A percentile compares a stretch with the other conserved stretches of the same genome.
Evolutionary conservation across 2,329 filamentous ascomycete genomes (phyloP).

Genomic region (Alternaria ventricosa): DNA sequence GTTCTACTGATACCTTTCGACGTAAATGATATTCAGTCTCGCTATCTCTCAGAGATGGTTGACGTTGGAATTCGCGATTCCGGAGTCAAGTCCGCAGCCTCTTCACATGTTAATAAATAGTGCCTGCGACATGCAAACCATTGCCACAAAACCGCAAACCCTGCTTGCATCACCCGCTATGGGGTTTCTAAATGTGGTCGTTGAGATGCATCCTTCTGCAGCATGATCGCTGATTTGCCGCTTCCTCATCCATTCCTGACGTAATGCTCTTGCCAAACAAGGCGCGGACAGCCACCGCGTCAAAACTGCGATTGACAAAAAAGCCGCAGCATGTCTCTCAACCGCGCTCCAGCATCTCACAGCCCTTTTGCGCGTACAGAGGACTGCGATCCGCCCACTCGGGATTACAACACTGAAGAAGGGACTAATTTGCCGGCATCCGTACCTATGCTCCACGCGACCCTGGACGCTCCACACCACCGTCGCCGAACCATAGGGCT

Average conservation of each 20-base stretch:
- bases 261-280: conserved; percentile 15
- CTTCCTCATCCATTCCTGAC: conserved; percentile 5
- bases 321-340: conserved; percentile 1
- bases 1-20: background rate
- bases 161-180: conserved; percentile 15
- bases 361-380: background rate
- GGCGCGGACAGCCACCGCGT: conserved; percentile 12
- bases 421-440: background rate
- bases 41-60: background rate
- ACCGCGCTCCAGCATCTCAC: background rate
- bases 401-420: background rate
- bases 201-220: conserved; percentile 19
- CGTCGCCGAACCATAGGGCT: conserved; percentile 20
- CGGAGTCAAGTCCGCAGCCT: background rate
- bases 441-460: conserved; percentile 14
- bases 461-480: conserved; percentile 28
- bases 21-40: background rate
- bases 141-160: conserved; percentile 1
- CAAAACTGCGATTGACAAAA: background rate
- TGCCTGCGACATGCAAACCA: background rate
- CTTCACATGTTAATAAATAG: conserved; percentile 4
- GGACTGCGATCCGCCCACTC: background rate
- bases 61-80: background rate
- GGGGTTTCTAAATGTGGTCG: conserved; percentile 1
- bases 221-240: conserved; percentile 5